A percentile compares a stretch with the other conserved stretches of the same genome.
Evolutionary conservation across 2,329 filamentous ascomycete genomes (phyloP).

Genomic region (Diaporthe citriasiana): DNA sequence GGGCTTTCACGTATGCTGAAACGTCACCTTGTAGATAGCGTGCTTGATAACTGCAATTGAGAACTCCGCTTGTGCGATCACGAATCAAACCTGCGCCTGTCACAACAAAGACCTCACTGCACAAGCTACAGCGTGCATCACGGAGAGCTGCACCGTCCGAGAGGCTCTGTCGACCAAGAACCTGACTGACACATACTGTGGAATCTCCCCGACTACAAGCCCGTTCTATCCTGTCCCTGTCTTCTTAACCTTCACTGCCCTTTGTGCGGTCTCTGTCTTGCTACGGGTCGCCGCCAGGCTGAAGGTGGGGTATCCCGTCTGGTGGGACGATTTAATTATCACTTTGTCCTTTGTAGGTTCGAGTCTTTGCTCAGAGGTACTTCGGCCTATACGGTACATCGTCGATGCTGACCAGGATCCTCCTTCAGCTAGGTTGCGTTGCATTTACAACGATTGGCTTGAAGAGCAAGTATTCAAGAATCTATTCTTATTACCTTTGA

Average conservation of each 20-base stretch:
- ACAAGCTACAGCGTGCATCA: slow-evolving; percentile 3
- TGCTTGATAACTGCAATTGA: slow-evolving; percentile 6
- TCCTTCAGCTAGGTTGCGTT: not conserved
- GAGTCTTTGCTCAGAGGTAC: fast-evolving
- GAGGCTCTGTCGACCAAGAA: slow-evolving; percentile 13
- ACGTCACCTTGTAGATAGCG: not conserved
- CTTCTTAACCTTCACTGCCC: not conserved
- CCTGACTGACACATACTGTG: slow-evolving; percentile 5
- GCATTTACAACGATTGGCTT: not conserved
- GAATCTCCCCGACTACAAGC: not conserved
- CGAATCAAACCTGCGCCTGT: slow-evolving; percentile 19
- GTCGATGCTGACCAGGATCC: not conserved
- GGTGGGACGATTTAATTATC: slow-evolving; percentile 26
- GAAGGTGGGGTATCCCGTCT: slow-evolving; percentile 8
- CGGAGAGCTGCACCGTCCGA: not conserved
- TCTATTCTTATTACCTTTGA: not conserved
- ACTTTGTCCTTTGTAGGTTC: slow-evolving; percentile 21
- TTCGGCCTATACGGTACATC: no score
- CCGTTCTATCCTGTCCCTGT: not conserved
- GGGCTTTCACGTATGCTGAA: not conserved
- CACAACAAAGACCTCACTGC: not conserved
- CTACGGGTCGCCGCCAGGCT: slow-evolving; percentile 10
- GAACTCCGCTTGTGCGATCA: not conserved
- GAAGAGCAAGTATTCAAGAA: not conserved
- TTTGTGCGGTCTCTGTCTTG: slow-evolving; percentile 4